A percentile compares a stretch with the other conserved stretches of the same genome.
Evolutionary conservation across 306 rosid genomes (phyloP).

Genomic region (Pterocarpus macrocarpus): DNA sequence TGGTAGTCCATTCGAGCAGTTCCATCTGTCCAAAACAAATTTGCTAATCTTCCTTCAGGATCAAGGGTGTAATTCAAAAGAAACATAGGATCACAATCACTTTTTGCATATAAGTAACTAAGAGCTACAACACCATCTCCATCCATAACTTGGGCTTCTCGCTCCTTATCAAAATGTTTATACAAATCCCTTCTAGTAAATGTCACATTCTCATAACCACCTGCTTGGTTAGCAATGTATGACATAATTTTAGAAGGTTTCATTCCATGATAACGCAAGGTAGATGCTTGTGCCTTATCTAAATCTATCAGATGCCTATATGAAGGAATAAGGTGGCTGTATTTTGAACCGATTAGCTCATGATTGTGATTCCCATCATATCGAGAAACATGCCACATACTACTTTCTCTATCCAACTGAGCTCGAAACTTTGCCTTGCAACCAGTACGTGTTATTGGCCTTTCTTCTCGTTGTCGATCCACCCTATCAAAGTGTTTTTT

Average conservation of each 20-base stretch:
- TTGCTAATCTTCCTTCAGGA: too few relatives aligned
- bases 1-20: too few relatives aligned
- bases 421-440: background rate
- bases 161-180: background rate
- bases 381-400: background rate
- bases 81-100: background rate
- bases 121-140: background rate
- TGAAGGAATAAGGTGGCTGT: background rate
- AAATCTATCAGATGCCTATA: background rate
- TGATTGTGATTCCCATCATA: background rate
- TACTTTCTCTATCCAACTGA: too few relatives aligned
- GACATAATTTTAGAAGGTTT: background rate
- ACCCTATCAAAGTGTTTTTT: background rate
- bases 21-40: too few relatives aligned
- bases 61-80: too few relatives aligned
- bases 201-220: too few relatives aligned
- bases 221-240: background rate
- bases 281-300: background rate
- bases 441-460: background rate
- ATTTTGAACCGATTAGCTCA: background rate
- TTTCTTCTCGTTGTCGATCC: background rate
- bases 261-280: background rate
- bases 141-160: background rate
- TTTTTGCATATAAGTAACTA: background rate
- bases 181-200: background rate